Evolutionary conservation across 169 alveolate genomes (phyloP).

Genomic region (Babesia ovata): DNA sequence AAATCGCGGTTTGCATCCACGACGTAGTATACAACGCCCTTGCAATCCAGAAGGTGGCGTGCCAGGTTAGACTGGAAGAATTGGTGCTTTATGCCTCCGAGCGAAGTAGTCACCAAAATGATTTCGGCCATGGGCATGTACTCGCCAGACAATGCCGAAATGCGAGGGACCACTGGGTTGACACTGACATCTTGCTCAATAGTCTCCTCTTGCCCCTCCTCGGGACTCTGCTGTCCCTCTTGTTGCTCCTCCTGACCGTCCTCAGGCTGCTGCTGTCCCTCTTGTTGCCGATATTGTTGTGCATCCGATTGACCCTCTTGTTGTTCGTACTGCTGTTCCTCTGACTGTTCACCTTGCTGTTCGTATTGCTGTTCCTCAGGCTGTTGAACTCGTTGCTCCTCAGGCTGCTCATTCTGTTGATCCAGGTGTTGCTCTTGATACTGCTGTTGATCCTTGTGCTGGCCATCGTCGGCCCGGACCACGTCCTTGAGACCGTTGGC

Average conservation of each 20-base stretch:
- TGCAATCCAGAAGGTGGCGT: slow-evolving; percentile 82
- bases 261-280: background rate
- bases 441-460: too few species aligned
- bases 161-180: background rate
- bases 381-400: too few species aligned
- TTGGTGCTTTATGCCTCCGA: slow-evolving; percentile 82
- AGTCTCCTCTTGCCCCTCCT: background rate
- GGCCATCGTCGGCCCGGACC: background rate
- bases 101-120: slow-evolving; percentile 81
- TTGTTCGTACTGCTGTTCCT: too few species aligned
- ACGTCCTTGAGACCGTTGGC: background rate
- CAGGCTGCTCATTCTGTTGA: too few species aligned
- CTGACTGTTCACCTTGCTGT: too few species aligned
- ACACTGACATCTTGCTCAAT: background rate
- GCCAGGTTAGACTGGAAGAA: slow-evolving; percentile 83
- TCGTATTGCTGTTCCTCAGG: too few species aligned
- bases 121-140: slow-evolving; percentile 74
- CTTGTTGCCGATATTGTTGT: background rate
- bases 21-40: slow-evolving; percentile 83
- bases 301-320: too few species aligned
- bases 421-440: too few species aligned
- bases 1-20: slow-evolving; percentile 86
- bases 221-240: background rate
- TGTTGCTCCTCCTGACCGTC: background rate
- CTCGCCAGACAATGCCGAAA: background rate